These are phyloP conservation scores for Trichophaea hybrida DNA, from an alignment of 2,329 filamentous ascomycete species.

Conservation along the genomic window DNA sequence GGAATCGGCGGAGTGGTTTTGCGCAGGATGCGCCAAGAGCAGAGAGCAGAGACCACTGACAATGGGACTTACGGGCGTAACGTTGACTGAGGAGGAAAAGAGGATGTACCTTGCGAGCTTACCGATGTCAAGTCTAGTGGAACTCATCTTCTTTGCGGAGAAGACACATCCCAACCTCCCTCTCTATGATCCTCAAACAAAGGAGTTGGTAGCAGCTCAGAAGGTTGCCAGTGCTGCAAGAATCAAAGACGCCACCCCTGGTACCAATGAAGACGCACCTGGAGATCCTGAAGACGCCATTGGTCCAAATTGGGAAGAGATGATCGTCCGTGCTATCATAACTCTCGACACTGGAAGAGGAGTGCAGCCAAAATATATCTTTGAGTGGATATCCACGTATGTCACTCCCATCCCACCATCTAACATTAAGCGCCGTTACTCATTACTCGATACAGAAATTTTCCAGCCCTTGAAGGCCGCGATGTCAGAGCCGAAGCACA, in stretches of 20 bases:
- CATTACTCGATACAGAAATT: conserved; percentile 12
- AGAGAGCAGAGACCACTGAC: conserved; percentile 32
- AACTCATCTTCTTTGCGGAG: conserved; percentile 19
- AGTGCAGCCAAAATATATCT: conserved; percentile 21
- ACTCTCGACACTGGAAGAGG: conserved; percentile 17
- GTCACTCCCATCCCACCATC: not conserved
- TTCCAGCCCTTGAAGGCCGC: conserved; percentile 16
- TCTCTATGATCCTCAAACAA: conserved; percentile 21
- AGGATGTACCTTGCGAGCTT: conserved; percentile 17
- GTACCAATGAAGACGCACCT: conserved; percentile 3
- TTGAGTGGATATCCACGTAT: conserved; percentile 22
- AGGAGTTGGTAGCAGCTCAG: conserved; percentile 14
- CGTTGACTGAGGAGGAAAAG: conserved; percentile 21
- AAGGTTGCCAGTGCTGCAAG: conserved; percentile 13
- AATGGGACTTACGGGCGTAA: conserved; percentile 6
- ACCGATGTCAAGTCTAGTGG: conserved; percentile 14
- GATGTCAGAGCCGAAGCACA: conserved; percentile 21
- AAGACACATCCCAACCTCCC: conserved; percentile 16
- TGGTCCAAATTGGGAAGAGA: conserved; percentile 21
- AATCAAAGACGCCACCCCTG: conserved; percentile 9
- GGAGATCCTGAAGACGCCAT: conserved; percentile 1
- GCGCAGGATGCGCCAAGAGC: conserved; percentile 44
- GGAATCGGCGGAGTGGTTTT: conserved; percentile 57
- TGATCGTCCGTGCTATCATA: conserved; percentile 19
- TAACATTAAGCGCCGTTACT: not conserved